Evolutionary conservation across 2,329 filamentous ascomycete genomes (phyloP), one percentile per base, ranked within the genome.

Genomic region (Pseudogymnoascus sp.): DNA sequence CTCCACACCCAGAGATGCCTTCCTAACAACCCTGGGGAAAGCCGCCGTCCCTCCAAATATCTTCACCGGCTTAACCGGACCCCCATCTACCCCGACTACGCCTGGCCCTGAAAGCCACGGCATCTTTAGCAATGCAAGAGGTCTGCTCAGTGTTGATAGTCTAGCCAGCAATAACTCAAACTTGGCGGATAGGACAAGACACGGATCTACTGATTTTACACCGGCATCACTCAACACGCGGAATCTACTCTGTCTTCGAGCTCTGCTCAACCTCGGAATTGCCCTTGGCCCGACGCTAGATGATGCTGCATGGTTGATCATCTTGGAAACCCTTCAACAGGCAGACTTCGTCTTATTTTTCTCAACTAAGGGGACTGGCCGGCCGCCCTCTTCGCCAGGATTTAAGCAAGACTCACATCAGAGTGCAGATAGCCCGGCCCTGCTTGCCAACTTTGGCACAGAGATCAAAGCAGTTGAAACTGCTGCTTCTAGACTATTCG

Each of bases 211-310:
- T 5, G 88, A 90, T 73, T 68, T 75, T 28, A 70, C 73, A 62
- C 62, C 67, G 73, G 0, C 77, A 78, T 60, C 84, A 3, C 78
- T 97, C 7, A 96, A 91, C 65, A 93, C 91, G 2, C 83, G 94
- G 6, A 97, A 99, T 69, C 77, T 99, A 3, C 78, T 97, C 1
- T 99, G 94, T 68, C 77, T 99, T 43, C 81, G 95, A 69, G 94
- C 94, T 30, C 79, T 99, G 14, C 77, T 99, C n/a, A 99, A 99
- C 67, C 76, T 99, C 3, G 94, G 94, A 1, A 99, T 97, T 68
- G 94, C 94, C 2, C 76, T 99, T 1, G 94, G 94, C 0, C 91
- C 94, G 2, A 96, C 91, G 0, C 79, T 99, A 0, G 86, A 89
- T 35, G 37, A 37, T 37, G 79, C 82, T 12, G 89, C 93, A 0